Percentiles rank a stretch among this genome's conserved stretches.
Evolutionary conservation across 768 basidiomycete genomes (phyloP).

Genomic region (Butyriboletus loyo): DNA sequence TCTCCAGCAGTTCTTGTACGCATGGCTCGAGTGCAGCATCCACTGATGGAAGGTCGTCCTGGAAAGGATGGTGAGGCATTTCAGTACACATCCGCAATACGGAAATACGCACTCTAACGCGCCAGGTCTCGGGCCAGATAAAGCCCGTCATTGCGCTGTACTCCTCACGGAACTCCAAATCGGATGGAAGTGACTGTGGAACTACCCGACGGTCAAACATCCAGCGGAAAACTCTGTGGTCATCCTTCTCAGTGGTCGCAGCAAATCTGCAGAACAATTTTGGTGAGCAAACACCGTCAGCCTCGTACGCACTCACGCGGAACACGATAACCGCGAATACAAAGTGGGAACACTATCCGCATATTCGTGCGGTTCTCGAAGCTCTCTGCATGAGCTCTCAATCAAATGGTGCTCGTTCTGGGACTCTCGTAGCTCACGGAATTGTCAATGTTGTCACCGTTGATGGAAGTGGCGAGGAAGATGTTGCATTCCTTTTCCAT

Average conservation of each 20-base stretch:
- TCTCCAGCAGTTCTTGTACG: background rate
- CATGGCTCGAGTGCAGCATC: constrained; percentile 9
- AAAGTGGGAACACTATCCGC: background rate
- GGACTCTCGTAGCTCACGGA: background rate
- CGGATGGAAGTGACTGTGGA: constrained; percentile 4
- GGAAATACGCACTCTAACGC: background rate
- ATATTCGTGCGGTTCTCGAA: background rate
- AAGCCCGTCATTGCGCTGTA: constrained; percentile 1
- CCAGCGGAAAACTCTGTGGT: too few species aligned
- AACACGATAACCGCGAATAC: background rate
- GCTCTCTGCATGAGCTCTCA: background rate
- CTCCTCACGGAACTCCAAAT: constrained; percentile 1
- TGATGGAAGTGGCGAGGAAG: background rate
- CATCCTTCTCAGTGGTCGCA: too few species aligned
- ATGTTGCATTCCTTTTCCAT: background rate
- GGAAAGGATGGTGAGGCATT: background rate
- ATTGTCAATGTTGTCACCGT: background rate
- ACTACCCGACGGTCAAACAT: too few species aligned
- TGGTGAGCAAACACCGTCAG: background rate
- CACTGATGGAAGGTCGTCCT: constrained; percentile 6
- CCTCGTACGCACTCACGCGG: too few species aligned
- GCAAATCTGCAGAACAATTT: background rate
- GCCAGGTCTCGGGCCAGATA: constrained; percentile 11
- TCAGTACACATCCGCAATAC: too few species aligned
- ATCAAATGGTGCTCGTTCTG: background rate